phyloP scores from a whole-genome alignment of 163 green algal genomes.

The Picocystis sp. region DNA sequence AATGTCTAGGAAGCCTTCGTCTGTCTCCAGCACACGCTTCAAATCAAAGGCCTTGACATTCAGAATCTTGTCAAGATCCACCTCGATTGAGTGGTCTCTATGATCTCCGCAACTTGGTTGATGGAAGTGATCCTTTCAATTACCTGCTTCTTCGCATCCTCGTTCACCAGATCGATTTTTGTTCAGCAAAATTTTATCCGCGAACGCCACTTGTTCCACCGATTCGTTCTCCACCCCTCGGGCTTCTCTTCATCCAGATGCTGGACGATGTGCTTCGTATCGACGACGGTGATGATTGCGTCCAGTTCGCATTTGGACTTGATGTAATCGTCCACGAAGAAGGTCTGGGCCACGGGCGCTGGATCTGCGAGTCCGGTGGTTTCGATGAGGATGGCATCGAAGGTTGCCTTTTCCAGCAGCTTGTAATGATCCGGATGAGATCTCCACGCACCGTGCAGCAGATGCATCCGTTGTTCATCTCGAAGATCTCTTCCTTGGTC shows the following conservation, averaged over 20 bases:
- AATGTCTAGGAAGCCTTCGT: constrained; percentile 43
- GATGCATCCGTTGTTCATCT: constrained; percentile 30
- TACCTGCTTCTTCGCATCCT: constrained; percentile 12
- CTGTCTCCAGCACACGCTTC: constrained; percentile 41
- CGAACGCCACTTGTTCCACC: constrained; percentile 42
- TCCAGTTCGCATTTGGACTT: constrained; percentile 13
- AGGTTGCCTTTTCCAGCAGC: constrained; percentile 28
- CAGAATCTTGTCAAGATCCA: constrained; percentile 47
- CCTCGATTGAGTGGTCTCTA: constrained; percentile 30
- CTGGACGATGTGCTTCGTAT: constrained; percentile 37
- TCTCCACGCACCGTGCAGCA: constrained; percentile 42
- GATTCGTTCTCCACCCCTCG: constrained; percentile 36
- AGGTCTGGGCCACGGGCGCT: constrained; percentile 17
- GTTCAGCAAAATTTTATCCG: constrained; percentile 34
- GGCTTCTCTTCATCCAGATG: constrained; percentile 50
- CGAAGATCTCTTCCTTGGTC: constrained; percentile 37
- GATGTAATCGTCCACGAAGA: constrained; percentile 21
- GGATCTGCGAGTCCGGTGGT: constrained; percentile 22
- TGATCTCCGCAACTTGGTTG: constrained; percentile 32
- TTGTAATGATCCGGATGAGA: constrained; percentile 50
- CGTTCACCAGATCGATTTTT: constrained; percentile 22
- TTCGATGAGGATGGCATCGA: constrained; percentile 25
- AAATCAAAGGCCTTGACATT: constrained; percentile 64
- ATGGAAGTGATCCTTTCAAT: constrained; percentile 19
- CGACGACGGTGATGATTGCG: constrained; percentile 17